Percentiles rank a stretch among this genome's conserved stretches.
Conservation (phyloP, 495 filamentous ascomycete species). For the Astrocystis sublimbata region DNA sequence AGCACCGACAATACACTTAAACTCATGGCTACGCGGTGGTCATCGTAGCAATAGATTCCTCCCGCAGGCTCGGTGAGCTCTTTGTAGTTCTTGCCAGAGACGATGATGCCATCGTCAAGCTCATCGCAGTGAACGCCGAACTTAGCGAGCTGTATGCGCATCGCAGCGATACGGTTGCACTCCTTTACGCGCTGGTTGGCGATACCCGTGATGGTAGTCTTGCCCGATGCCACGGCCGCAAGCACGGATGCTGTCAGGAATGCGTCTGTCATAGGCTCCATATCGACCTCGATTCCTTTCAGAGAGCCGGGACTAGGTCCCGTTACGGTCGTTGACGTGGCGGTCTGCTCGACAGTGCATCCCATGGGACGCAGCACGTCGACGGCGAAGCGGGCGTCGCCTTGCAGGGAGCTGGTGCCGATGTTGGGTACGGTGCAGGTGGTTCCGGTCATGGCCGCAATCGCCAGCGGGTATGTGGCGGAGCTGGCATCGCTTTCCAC, state of each 20-base stretch:
- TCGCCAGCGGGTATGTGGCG: conserved; percentile 92
- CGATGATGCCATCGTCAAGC: conserved; percentile 88
- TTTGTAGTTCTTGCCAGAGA: conserved; percentile 66
- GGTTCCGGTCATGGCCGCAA: conserved; percentile 92
- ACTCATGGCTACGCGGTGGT: conserved; percentile 98
- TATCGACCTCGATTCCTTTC: conserved; percentile 75
- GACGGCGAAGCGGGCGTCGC: conserved; percentile 92
- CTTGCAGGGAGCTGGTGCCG: conserved; percentile 86
- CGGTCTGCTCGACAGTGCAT: conserved; percentile 82
- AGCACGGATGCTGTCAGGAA: conserved; percentile 94
- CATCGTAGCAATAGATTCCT: conserved; percentile 92
- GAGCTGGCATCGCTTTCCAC: conserved; percentile 98
- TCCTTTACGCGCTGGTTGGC: conserved; percentile 99
- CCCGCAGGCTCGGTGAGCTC: conserved; percentile 61
- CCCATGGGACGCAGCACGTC: conserved; percentile 94
- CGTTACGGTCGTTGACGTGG: conserved; percentile 85
- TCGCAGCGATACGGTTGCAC: conserved; percentile 93
- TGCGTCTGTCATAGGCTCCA: conserved; percentile 99
- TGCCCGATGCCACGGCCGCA: conserved; percentile 83
- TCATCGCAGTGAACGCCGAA: conserved; percentile 88
- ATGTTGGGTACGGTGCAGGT: conserved; percentile 97
- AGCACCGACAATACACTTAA: conserved; percentile 86
- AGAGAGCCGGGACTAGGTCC: conserved; percentile 76
- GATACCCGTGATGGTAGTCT: conserved; percentile 88
- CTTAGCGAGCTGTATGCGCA: conserved; percentile 95